Percentiles rank a stretch among this genome's conserved stretches.
These are phyloP conservation scores for Aspergillus pseudoglaucus DNA, from an alignment of 2,329 filamentous ascomycete genomes.

Conservation along the genomic window DNA sequence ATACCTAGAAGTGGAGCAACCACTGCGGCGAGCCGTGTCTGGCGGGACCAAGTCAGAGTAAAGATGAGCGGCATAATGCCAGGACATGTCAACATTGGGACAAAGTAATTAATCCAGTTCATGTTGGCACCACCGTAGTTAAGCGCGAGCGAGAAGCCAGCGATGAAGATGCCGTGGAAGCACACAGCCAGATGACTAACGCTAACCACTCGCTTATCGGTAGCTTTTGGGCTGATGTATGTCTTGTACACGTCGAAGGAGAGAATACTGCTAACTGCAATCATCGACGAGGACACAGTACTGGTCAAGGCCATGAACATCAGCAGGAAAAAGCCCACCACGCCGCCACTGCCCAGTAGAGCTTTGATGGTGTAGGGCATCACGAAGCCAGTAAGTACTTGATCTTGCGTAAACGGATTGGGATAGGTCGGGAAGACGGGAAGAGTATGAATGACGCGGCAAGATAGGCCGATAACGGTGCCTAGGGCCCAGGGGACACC, in stretches of 20 bases:
- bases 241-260: constrained; percentile 48
- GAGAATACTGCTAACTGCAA: constrained; percentile 47
- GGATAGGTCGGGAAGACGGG: constrained; percentile 43
- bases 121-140: constrained; percentile 46
- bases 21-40: constrained; percentile 42
- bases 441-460: constrained; percentile 41
- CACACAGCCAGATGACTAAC: constrained; percentile 45
- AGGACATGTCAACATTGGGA: constrained; percentile 38
- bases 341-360: constrained; percentile 38
- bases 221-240: constrained; percentile 44
- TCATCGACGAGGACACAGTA: constrained; percentile 46
- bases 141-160: constrained; percentile 42
- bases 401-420: constrained; percentile 30
- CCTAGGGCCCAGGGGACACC: constrained; percentile 44
- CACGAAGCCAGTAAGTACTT: constrained; percentile 41
- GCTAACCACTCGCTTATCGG: constrained; percentile 36
- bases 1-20: constrained; percentile 35
- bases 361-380: constrained; percentile 44
- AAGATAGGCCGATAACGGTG: constrained; percentile 42
- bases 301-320: constrained; percentile 49
- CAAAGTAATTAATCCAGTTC: constrained; percentile 41
- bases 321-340: constrained; percentile 41
- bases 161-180: constrained; percentile 44
- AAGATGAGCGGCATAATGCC: constrained; percentile 42
- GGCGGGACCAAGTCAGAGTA: constrained; percentile 41